phyloP scores from a whole-genome alignment of 345 rosid species.

The Hibiscus tridactylites region DNA sequence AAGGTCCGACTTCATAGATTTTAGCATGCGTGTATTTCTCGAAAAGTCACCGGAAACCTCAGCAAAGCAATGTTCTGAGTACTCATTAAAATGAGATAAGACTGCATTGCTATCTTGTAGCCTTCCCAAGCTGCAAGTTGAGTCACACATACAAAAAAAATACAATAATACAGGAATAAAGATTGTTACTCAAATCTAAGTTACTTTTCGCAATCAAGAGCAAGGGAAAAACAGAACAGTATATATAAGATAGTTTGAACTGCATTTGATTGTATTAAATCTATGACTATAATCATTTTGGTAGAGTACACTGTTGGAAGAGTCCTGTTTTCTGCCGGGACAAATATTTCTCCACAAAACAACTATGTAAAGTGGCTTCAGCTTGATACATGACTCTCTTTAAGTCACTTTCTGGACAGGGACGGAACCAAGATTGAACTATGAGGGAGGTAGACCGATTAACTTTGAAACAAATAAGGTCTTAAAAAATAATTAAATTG shows the following conservation, averaged over 20 bases:
- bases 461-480: too few relatives aligned
- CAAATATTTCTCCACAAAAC: not conserved
- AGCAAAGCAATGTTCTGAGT: slow-evolving; percentile 66
- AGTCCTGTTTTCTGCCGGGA: not conserved
- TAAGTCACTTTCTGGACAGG: not conserved
- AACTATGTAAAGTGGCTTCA: not conserved
- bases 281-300: not conserved
- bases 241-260: not conserved
- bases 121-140: slow-evolving; percentile 72
- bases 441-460: too few relatives aligned
- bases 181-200: not conserved
- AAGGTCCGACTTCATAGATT: slow-evolving; percentile 77
- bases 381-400: not conserved
- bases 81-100: slow-evolving; percentile 77
- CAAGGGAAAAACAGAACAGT: not conserved
- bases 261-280: not conserved
- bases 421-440: too few relatives aligned
- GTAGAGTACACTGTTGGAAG: not conserved
- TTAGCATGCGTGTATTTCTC: slow-evolving; percentile 56
- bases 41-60: slow-evolving; percentile 70
- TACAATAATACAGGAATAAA: not conserved
- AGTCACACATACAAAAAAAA: not conserved
- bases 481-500: too few relatives aligned
- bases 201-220: not conserved
- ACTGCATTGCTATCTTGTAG: slow-evolving; percentile 94